Conservation (phyloP, 108 stramenopile genomes). For the Chaetoceros muelleri region DNA sequence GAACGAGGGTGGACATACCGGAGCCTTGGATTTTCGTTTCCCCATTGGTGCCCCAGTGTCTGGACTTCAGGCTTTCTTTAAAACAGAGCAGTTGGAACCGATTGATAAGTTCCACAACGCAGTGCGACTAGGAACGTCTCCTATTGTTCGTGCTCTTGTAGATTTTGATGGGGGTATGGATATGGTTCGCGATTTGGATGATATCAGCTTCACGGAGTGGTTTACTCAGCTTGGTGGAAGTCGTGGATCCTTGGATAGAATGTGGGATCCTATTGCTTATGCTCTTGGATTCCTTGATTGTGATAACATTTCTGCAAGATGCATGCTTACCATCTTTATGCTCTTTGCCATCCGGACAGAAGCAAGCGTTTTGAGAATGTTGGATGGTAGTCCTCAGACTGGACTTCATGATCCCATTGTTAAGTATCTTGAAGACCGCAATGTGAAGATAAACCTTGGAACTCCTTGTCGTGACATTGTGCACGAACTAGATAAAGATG, state of each 20-base stretch:
- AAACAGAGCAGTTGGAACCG: slow-evolving; percentile 79
- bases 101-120: slow-evolving; percentile 91
- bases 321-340: slow-evolving; percentile 97
- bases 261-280: slow-evolving; percentile 98
- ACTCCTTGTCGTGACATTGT: slow-evolving; percentile 57
- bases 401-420: slow-evolving; percentile 92
- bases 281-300: slow-evolving; percentile 95
- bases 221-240: slow-evolving; percentile 84
- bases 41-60: slow-evolving; percentile 92
- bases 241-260: slow-evolving; percentile 80
- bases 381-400: slow-evolving; percentile 90
- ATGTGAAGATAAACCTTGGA: slow-evolving; percentile 72
- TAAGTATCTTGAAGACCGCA: slow-evolving; percentile 84
- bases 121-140: slow-evolving; percentile 80
- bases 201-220: slow-evolving; percentile 95
- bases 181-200: slow-evolving; percentile 93
- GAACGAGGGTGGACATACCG: slow-evolving; percentile 83
- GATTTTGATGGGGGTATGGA: slow-evolving; percentile 96
- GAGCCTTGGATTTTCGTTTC: slow-evolving; percentile 85
- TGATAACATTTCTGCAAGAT: slow-evolving; percentile 89
- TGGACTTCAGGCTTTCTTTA: slow-evolving; percentile 88
- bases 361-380: slow-evolving; percentile 92
- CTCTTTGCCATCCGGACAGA: slow-evolving; percentile 93
- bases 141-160: slow-evolving; percentile 88
- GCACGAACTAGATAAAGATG: slow-evolving; percentile 74